Conservation (phyloP, 2,329 filamentous ascomycete genomes). For the Diaporthe eres region DNA sequence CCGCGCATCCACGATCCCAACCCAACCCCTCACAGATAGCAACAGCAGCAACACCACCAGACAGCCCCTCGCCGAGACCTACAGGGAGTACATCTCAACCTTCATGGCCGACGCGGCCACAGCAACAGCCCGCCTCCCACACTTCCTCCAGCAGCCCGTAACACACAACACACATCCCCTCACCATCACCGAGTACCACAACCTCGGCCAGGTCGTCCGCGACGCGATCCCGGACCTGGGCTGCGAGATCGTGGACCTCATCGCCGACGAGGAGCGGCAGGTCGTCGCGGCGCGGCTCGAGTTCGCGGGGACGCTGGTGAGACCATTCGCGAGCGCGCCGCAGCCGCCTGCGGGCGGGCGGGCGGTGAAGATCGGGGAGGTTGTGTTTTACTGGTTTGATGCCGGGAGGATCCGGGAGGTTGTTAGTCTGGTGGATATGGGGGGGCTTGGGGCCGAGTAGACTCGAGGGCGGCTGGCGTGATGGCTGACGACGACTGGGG, state of each 20-base stretch:
- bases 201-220: slow-evolving; percentile 49
- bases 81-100: slow-evolving; percentile 50
- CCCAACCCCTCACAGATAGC: neutral
- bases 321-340: slow-evolving; percentile 47
- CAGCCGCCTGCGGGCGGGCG: slow-evolving; percentile 46
- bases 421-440: slow-evolving; percentile 52
- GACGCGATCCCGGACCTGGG: slow-evolving; percentile 48
- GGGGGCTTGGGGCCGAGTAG: slow-evolving; percentile 9
- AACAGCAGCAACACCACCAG: neutral
- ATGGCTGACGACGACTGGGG: neutral
- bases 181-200: slow-evolving; percentile 46
- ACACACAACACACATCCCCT: slow-evolving; percentile 50
- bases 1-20: neutral
- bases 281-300: slow-evolving; percentile 50
- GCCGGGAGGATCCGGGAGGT: slow-evolving; percentile 51
- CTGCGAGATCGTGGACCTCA: slow-evolving; percentile 47
- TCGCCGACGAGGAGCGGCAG: slow-evolving; percentile 51
- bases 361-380: slow-evolving; percentile 50
- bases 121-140: slow-evolving; percentile 46
- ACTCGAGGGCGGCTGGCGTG: neutral
- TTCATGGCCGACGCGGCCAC: slow-evolving; percentile 50
- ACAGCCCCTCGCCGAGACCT: slow-evolving; percentile 43
- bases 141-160: slow-evolving; percentile 47
- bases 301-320: slow-evolving; percentile 50
- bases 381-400: slow-evolving; percentile 53